phyloP scores from a whole-genome alignment of 306 rosid genomes.

The Begonia masoniana region DNA sequence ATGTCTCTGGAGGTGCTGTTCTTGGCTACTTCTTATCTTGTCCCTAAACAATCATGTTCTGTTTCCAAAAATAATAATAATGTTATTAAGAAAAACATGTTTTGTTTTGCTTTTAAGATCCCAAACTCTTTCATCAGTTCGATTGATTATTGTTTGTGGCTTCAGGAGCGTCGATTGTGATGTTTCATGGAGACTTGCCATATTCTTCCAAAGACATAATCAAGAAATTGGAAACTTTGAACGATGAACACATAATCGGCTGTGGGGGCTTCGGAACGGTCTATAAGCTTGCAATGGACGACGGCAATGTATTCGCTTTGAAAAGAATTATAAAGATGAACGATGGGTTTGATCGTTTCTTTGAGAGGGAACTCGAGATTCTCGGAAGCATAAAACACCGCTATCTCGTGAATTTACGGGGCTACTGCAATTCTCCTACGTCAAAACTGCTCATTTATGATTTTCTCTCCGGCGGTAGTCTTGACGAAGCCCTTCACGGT shows the following conservation, averaged over 20 bases:
- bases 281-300: slow-evolving; percentile 97
- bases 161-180: slow-evolving; percentile 88
- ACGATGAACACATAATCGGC: slow-evolving; percentile 84
- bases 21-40: slow-evolving; percentile 7
- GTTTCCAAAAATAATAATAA: too few species aligned
- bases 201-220: slow-evolving; percentile 94
- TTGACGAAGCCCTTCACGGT: slow-evolving; percentile 97
- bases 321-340: slow-evolving; percentile 83
- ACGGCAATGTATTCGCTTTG: slow-evolving; percentile 84
- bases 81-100: too few species aligned
- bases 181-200: slow-evolving; percentile 99
- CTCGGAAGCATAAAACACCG: slow-evolving; percentile 98
- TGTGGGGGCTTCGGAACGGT: slow-evolving; percentile 91
- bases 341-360: slow-evolving; percentile 91
- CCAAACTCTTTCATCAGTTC: too few species aligned
- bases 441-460: slow-evolving; percentile 92
- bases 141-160: neutral
- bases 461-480: slow-evolving; percentile 88
- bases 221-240: slow-evolving; percentile 86
- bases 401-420: slow-evolving; percentile 87
- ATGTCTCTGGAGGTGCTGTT: slow-evolving; percentile 76
- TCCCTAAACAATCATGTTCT: neutral
- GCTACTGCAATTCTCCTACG: slow-evolving; percentile 95
- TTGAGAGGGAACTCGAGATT: slow-evolving; percentile 96
- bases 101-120: too few species aligned